Base-by-base conservation (phyloP, 495 filamentous ascomycete species). In the Aspergillus steynii region DNA sequence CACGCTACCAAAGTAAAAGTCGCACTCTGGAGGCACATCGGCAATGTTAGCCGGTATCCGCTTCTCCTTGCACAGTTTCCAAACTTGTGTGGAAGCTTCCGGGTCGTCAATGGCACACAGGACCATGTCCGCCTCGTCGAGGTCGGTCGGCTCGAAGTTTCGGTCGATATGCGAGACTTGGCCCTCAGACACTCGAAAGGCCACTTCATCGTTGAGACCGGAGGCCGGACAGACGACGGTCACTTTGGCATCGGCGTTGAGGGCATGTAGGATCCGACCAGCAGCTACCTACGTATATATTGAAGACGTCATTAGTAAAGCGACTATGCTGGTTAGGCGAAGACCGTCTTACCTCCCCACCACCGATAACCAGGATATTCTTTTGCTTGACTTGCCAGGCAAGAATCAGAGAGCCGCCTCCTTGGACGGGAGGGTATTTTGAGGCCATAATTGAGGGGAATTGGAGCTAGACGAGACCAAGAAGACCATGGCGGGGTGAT, bases 1-100 rank as follows among this genome's bases (percentile, higher is more conserved):
- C 31, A 97, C 86, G 73, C 89, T 93, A 51, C 95, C 95, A 73
- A 99, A 99, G 75, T 97, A 99, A 71, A 99, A 99, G 68, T 99
- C 95, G 71, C 95, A 99, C 73, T 98, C 95, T 0, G 92, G 84
- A 0, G 96, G 96, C 1, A 98, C 96, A 74, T 99, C 95, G 60
- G 95, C 95, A 55, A 99, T 96, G 73, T 99, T 99, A 42, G 91
- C 92, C 1, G 93, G 86, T 55, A 98, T 93, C 49, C 86, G 86
- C 48, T 79, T 81, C 69, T 89, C 84, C 67, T 97, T 92, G 80
- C 94, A 98, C 0, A 96, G 83, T 64, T 92, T 91, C 89, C 92
- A 98, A 69, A 99, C 92, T 51, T 83, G 76, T 0, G 92, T 87
- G 0, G 91, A 96, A 5, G 93, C 92, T 37, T 84, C 87, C 0